phyloP scores from a whole-genome alignment of 116 monocot genomes.

The Trichopus zeylanicus region DNA sequence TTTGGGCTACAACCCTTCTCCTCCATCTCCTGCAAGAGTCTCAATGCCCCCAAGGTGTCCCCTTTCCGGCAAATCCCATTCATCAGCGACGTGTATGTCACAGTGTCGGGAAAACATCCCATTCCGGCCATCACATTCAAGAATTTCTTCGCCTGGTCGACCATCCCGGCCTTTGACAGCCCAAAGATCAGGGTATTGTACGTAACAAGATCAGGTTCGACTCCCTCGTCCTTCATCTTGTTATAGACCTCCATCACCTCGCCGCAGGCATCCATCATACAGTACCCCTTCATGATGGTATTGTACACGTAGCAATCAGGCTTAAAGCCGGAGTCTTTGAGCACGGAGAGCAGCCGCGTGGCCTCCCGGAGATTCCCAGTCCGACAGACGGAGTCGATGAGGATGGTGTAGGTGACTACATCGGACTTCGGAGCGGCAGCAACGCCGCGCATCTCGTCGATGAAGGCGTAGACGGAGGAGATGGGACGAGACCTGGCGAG shows the following conservation, averaged over 20 bases:
- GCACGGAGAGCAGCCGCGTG: conserved; percentile 41
- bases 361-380: conserved; percentile 68
- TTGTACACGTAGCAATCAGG: conserved; percentile 87
- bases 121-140: conserved; percentile 51
- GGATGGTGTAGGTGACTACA: conserved; percentile 66
- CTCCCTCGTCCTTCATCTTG: conserved; percentile 80
- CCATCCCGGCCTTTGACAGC: conserved; percentile 72
- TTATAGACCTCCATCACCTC: conserved; percentile 84
- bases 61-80: conserved; percentile 90
- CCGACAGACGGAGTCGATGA: conserved; percentile 71
- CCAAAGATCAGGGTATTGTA: conserved; percentile 83
- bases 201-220: conserved; percentile 85
- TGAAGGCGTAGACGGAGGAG: conserved; percentile 44
- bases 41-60: conserved; percentile 49
- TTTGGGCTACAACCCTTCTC: conserved; percentile 74
- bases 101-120: conserved; percentile 62
- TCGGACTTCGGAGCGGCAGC: conserved; percentile 19
- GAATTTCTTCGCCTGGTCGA: conserved; percentile 61
- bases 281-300: conserved; percentile 85
- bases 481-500: conserved; percentile 48
- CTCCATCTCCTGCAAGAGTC: conserved; percentile 70
- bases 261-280: conserved; percentile 44
- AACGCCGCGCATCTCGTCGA: conserved; percentile 27
- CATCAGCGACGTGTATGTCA: conserved; percentile 86
- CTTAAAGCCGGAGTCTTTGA: conserved; percentile 58